Evolutionary conservation across 2,329 filamentous ascomycete genomes (phyloP), one percentile per base, ranked within the genome.

Genomic region (Penicillium occitanis): DNA sequence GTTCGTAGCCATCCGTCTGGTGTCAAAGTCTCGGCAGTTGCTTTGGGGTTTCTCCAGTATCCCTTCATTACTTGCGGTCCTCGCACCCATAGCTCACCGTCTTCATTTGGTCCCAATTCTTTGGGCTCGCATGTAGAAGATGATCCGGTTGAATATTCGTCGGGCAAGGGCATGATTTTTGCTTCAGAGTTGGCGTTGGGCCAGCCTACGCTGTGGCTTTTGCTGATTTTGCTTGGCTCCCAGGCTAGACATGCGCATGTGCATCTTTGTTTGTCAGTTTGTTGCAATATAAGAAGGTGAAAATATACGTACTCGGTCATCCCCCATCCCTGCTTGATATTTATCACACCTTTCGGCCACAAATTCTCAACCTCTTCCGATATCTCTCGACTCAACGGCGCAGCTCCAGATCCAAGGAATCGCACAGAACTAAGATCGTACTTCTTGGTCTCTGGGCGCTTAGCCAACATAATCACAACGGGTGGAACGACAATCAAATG

Each of bases 281-380:
- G 91, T 73, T 84, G 33, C n/a, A 3, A 22, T 46, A 1, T 6
- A 10, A 11, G 13, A 48, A 46, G 3, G 25, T 2, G 8, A 35
- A n/a, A 37, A 8, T 40, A 10, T 1, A 62, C 65, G 6, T 51
- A 65, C 66, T 67, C 66, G 11, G 66, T 67, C 66, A 67, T 95
- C 5, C 92, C 92, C 90, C 91, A 96, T 3, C 91, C 92, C 76
- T 94, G 91, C 73, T 84, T 85, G 33, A 88, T 73, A 70, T 84
- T 84, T 28, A 87, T 77, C 76, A 25, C 76, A 73, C 14, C 81
- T 79, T 69, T 73, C 1, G 79, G 77, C 82, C 87, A 88, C 65
- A 88, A 73, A 66, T 79, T 83, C 73, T 90, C 84, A 10, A 87
- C 84, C 69, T 89, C 87, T 11, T 82, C 80, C 64, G 80, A 82